Base-by-base conservation (phyloP, 176 grass and related monocot species). In the Carex parvula region DNA sequence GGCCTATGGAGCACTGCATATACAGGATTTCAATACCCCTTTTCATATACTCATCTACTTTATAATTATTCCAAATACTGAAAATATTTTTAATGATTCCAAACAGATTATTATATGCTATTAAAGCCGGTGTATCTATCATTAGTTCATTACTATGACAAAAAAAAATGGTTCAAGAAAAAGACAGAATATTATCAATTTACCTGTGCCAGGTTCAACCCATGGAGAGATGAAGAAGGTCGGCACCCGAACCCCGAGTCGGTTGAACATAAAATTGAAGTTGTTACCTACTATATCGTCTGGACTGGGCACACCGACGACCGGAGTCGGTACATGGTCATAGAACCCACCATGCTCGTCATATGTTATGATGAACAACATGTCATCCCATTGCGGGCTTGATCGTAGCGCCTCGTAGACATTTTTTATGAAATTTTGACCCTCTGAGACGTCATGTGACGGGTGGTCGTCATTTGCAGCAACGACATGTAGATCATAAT, bases 291-390 rank as follows among this genome's bases (percentile, higher is more conserved):
- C 86, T 14, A 89, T 85, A 55, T 20, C 91, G 59, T 97, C 93
- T 15, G 93, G 93, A 80, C 89, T 93, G 0, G 94, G 94, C 14
- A 97, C 91, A 6, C 82, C 86, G 0, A 46, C 17, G 8, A 84
- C 86, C 0, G 88, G 92, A 3, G 92, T 89, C 0, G 92, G 89
- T 9, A 94, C 89, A 30, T 94, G 92, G 82, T 97, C 94, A 73
- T 88, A 96, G 91, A 96, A 97, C 0, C 94, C 91, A 0, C 91
- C 94, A 65, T 97, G 94, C 87, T 97, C 94, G 70, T 97, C 94
- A 84, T 97, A 97, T 53, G 92, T 94, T 71, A 97, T 12, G 17
- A 97, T 44, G 66, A 97, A 88, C 24, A 97, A 56, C 64, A 59
- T 84, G 73, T 97, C 86, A 3, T 90, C 55, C 94, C 94, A 97